Percentiles rank a stretch among this genome's conserved stretches.
Evolutionary conservation across 352 stramenopile genomes (phyloP).

Genomic region (Hyaloperonospora arabidopsidis): DNA sequence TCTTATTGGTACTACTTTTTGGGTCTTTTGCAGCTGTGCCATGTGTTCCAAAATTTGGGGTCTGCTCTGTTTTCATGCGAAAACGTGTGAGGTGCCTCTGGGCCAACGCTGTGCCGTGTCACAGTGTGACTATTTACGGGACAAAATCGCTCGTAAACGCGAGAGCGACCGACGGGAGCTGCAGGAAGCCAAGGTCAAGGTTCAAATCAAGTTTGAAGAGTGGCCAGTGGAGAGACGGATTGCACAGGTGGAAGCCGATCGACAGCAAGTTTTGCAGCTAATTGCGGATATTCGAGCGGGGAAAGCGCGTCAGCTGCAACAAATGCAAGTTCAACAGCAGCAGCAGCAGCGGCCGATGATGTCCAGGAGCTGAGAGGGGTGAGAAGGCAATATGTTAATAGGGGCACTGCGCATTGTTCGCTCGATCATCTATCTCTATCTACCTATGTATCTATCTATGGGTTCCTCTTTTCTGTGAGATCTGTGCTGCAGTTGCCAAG

Average conservation of each 20-base stretch:
- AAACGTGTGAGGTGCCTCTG: conserved; percentile 50
- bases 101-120: conserved; percentile 64
- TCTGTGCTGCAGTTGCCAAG: too few species aligned
- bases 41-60: conserved; percentile 83
- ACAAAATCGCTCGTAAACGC: conserved; percentile 75
- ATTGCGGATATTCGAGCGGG: conserved; percentile 64
- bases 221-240: conserved; percentile 78
- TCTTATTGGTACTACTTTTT: too few species aligned
- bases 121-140: conserved; percentile 80
- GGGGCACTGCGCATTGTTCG: neutral
- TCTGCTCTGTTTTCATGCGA: conserved; percentile 81
- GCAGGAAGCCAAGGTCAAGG: conserved; percentile 38
- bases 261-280: conserved; percentile 66
- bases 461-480: too few species aligned
- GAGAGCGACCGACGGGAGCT: conserved; percentile 56
- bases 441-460: too few species aligned
- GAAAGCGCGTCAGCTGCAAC: conserved; percentile 38
- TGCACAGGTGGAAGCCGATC: conserved; percentile 68
- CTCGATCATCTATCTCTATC: too few species aligned
- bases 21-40: conserved; percentile 46
- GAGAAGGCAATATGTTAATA: conserved; percentile 5
- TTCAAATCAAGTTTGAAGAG: conserved; percentile 48
- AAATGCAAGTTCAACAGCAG: conserved; percentile 28
- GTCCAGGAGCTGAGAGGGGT: conserved; percentile 32
- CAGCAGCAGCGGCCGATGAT: conserved; percentile 28